Base-by-base conservation (phyloP, 164 flowering plant genomes). In the Magnolia kwangsiensis region DNA sequence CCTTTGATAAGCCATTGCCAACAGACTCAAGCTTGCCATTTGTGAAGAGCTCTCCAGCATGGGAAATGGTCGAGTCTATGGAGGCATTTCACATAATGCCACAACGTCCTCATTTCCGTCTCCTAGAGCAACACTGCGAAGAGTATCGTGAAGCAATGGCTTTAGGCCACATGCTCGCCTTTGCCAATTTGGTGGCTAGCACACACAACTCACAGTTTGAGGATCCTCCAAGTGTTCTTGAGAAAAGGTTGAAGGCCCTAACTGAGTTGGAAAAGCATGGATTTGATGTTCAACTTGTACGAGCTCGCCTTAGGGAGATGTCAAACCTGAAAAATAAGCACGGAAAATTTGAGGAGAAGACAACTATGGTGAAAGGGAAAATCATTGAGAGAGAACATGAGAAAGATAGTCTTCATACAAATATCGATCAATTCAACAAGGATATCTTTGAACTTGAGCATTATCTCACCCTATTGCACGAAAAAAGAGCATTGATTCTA, bases 111-210 rank as follows among this genome's bases (percentile, higher is more conserved):
- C 31, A 63, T 73, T 73, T 72, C 51, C 63, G 37, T 21, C 74
- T 63, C 14, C 51, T 72, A n/a, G 45, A 72, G 27, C 74, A 72
- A 14, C 51, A 4, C 29, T 50, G 27, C 9, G 29, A 51, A 27
- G 65, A 9, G 18, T 23, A 51, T 20, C 74, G 74, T 13, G 74
- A 72, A 50, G 74, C 63, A 72, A 72, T 72, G 74, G 74, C 74
- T 21, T 21, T 72, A 23, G 74, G 63, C 10, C 63, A 72, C 31
- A 72, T 55, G 74, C 63, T 72, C 19, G 24, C 74, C 10, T 72
- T 72, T 72, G 74, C 37, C 16, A 72, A 72, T 72, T 21, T 72
- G n/a, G 64, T 55, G 63, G 63, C 9, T 6, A 27, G 13, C 4
- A 72, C 23, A 72, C 27, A 63, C 45, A 23, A 51, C 8, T 72